Conservation (phyloP, 2,329 filamentous ascomycete species). For the Waltergamsia citrina region DNA sequence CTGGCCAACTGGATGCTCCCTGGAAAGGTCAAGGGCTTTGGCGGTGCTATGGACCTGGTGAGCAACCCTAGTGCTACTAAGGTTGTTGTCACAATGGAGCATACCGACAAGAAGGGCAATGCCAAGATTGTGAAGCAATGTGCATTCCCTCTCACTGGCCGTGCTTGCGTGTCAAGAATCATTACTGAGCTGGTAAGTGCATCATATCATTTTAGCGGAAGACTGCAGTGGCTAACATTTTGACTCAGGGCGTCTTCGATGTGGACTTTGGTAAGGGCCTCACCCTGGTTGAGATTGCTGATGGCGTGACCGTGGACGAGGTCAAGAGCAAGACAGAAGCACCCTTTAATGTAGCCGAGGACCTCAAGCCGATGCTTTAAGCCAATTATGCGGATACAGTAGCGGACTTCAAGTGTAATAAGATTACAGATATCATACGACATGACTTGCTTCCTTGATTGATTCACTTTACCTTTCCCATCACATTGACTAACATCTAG, state of each 20-base stretch:
- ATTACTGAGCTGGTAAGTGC: constrained; percentile 70
- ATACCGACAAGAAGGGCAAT: constrained; percentile 91
- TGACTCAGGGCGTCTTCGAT: constrained; percentile 57
- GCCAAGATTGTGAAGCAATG: constrained; percentile 94
- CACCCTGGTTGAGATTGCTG: no score
- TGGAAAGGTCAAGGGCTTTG: constrained; percentile 87
- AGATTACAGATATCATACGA: no score
- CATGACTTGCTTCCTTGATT: no score
- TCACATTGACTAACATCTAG: no score
- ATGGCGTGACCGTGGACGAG: constrained; percentile 80
- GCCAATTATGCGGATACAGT: no score
- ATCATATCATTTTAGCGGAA: no score
- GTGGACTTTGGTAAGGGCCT: constrained; percentile 83
- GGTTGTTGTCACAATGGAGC: constrained; percentile 96
- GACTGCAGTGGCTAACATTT: constrained; percentile 9
- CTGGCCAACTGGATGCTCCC: constrained; percentile 90
- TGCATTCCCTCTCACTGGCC: constrained; percentile 86
- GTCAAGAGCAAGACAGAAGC: constrained; percentile 81
- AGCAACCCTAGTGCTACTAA: constrained; percentile 78
- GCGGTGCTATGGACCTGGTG: constrained; percentile 88
- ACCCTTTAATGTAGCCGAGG: constrained; percentile 70
- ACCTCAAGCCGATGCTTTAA: constrained; percentile 77
- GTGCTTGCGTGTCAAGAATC: constrained; percentile 78
- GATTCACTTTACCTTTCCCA: no score
- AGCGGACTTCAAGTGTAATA: no score